Conservation (phyloP, 768 basidiomycete species). For the Trametes punicea region DNA sequence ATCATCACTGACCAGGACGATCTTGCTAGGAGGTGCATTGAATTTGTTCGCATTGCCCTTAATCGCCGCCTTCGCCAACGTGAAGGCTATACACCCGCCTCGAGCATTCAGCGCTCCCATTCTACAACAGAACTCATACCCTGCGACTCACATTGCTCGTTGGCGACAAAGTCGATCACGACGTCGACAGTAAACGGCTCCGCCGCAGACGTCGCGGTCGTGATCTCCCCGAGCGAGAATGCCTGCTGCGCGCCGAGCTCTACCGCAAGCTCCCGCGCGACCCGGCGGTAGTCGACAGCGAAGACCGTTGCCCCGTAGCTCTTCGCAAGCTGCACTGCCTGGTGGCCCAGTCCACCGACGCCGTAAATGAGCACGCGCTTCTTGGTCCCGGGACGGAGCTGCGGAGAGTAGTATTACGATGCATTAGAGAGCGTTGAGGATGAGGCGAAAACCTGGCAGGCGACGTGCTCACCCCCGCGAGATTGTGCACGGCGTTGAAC, state of each 20-base stretch:
- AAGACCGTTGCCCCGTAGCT: constrained; percentile 29
- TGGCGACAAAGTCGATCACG: constrained; percentile 25
- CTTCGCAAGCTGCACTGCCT: constrained; percentile 24
- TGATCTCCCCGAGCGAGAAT: constrained; percentile 20
- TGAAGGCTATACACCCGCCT: not conserved
- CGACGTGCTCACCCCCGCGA: constrained; percentile 1
- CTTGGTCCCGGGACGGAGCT: constrained; percentile 7
- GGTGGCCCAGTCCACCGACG: constrained; percentile 17
- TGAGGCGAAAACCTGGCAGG: not conserved
- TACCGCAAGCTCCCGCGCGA: constrained; percentile 24
- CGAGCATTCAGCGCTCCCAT: not conserved
- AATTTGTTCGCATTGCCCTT: not conserved
- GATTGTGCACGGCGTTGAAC: constrained; percentile 11
- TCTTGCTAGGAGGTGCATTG: not conserved
- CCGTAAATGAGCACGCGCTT: constrained; percentile 14
- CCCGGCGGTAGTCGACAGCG: constrained; percentile 24
- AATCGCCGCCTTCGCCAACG: not conserved
- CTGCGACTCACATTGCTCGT: constrained; percentile 18
- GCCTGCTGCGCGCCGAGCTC: constrained; percentile 25
- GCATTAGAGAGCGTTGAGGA: not conserved
- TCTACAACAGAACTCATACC: not conserved
- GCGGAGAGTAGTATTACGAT: not conserved
- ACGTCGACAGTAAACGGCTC: constrained; percentile 24
- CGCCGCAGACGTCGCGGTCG: not conserved
- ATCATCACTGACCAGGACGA: not conserved